Evolutionary conservation across 2,329 filamentous ascomycete species (phyloP).

Genomic region (Diaporthe humulicola): DNA sequence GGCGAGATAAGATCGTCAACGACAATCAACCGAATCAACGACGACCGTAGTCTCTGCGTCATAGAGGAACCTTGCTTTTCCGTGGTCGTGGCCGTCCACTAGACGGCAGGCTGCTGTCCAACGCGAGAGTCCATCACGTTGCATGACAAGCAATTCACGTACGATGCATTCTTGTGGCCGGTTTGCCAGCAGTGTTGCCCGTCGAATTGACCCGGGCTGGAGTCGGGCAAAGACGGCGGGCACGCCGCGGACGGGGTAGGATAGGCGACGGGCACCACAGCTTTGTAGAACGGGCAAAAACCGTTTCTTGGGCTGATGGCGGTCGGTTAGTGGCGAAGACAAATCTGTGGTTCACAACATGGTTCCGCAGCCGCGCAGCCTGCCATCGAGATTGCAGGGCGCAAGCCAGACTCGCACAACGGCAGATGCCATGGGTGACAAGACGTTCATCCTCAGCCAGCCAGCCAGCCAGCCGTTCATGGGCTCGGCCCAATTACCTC

Average conservation of each 20-base stretch:
- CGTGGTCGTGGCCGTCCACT: background rate
- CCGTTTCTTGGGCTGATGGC: slow-evolving; percentile 33
- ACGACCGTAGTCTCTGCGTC: background rate
- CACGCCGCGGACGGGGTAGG: slow-evolving; percentile 6
- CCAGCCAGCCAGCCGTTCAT: background rate
- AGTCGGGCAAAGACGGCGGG: slow-evolving; percentile 11
- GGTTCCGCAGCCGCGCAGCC: slow-evolving; percentile 27
- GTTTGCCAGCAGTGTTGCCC: slow-evolving; percentile 5
- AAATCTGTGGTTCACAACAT: slow-evolving; percentile 31
- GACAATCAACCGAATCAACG: background rate
- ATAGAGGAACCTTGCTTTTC: slow-evolving; percentile 7
- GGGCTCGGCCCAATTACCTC: background rate
- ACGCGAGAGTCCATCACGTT: background rate
- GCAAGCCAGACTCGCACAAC: slow-evolving; percentile 29
- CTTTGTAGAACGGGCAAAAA: slow-evolving; percentile 34
- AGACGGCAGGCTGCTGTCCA: slow-evolving; percentile 7
- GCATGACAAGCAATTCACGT: slow-evolving; percentile 12
- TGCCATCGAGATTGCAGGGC: slow-evolving; percentile 29
- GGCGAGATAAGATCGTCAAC: slow-evolving; percentile 1
- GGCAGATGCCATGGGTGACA: slow-evolving; percentile 24
- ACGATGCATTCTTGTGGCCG: slow-evolving; percentile 1
- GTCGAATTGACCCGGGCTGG: background rate
- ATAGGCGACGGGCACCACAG: slow-evolving; percentile 1
- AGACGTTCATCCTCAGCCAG: background rate
- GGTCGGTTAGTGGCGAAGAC: slow-evolving; percentile 36